Base-by-base conservation (phyloP, 257 asterid genomes). In the Ilex asprella region DNA sequence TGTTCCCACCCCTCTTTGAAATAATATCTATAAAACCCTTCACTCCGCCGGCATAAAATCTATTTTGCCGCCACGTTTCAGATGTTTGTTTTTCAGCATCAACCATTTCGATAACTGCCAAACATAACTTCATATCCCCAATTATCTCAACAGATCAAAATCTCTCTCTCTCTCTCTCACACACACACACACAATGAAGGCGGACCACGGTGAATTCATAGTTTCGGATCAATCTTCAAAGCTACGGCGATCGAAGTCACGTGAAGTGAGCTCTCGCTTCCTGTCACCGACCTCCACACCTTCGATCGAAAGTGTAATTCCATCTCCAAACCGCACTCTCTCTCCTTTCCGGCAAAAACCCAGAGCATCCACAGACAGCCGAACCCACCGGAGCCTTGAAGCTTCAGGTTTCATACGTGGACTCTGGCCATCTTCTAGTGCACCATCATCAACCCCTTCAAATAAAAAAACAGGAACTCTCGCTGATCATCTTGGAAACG, bases 11-110 rank as follows among this genome's bases (percentile, higher is more conserved):
- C 27, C 27, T 21, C 27, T 21, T 21, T 21, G 27, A 21, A 21
- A 21, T 21, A 21, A 21, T 21, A 21, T 0, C 27, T 1, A 21
- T 21, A 2, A 51, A 29, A 47, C 65, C 79, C 63, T 60, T 65
- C 35, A 64, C 56, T 52, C 70, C 64, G 94, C 95, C 90, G 94
- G 95, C 88, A 56, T 64, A 49, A 62, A 73, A 63, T 75, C 87
- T 80, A 71, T 54, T 55, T 81, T 85, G 87, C 95, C 89, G 95
- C 95, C 89, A 81, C 80, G 32, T 76, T 71, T 82, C 65, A 71
- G 71, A 86, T 60, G 66, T 14, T 44, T 15, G 39, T 44, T 54
- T 30, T 14, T n/a, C 41, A 21, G 27, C 27, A 21, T 21, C 27
- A 21, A 21, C 27, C 27, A 21, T 21, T 21, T 21, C 27, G 27